phyloP scores from a whole-genome alignment of 2,329 filamentous ascomycete species.

The Verticillium longisporum region DNA sequence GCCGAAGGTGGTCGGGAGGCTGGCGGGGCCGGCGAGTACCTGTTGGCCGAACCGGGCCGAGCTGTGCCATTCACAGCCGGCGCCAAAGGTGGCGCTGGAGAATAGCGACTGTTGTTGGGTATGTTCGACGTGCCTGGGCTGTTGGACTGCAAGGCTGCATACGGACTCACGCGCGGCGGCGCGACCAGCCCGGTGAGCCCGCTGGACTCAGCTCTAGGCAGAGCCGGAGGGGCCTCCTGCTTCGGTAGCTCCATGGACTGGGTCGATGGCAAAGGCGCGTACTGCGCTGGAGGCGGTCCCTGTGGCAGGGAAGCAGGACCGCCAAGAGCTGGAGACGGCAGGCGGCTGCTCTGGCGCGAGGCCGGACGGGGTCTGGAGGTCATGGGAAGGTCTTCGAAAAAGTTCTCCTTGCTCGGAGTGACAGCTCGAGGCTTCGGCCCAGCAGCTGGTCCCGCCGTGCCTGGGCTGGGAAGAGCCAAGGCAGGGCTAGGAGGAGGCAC shows the following conservation, averaged over 20 bases:
- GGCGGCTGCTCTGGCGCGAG: slow-evolving; percentile 42
- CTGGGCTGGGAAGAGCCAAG: slow-evolving; percentile 20
- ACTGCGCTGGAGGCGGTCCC: slow-evolving; percentile 17
- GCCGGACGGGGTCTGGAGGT: slow-evolving; percentile 54
- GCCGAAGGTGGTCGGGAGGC: slow-evolving; percentile 30
- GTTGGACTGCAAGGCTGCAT: slow-evolving; percentile 37
- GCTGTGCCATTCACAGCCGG: slow-evolving; percentile 31
- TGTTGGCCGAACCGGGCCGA: slow-evolving; percentile 31
- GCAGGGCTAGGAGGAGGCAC: slow-evolving; percentile 21
- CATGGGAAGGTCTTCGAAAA: slow-evolving; percentile 73
- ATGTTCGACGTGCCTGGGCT: slow-evolving; percentile 22
- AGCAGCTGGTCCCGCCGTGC: slow-evolving; percentile 22
- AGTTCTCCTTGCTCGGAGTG: slow-evolving; percentile 43
- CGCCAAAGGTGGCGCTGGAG: slow-evolving; percentile 44
- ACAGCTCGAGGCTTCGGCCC: slow-evolving; percentile 26
- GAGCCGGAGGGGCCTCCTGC: not conserved
- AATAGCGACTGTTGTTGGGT: slow-evolving; percentile 48
- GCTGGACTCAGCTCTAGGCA: slow-evolving; percentile 9
- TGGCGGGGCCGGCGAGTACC: slow-evolving; percentile 47
- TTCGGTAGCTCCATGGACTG: slow-evolving; percentile 8
- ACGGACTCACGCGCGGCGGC: slow-evolving; percentile 46
- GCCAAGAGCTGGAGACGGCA: slow-evolving; percentile 34
- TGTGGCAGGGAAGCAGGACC: slow-evolving; percentile 26
- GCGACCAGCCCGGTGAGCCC: slow-evolving; percentile 38
- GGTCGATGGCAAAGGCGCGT: slow-evolving; percentile 12